phyloP scores from a whole-genome alignment of 2,329 filamentous ascomycete species.

The Cytospora piceae region DNA sequence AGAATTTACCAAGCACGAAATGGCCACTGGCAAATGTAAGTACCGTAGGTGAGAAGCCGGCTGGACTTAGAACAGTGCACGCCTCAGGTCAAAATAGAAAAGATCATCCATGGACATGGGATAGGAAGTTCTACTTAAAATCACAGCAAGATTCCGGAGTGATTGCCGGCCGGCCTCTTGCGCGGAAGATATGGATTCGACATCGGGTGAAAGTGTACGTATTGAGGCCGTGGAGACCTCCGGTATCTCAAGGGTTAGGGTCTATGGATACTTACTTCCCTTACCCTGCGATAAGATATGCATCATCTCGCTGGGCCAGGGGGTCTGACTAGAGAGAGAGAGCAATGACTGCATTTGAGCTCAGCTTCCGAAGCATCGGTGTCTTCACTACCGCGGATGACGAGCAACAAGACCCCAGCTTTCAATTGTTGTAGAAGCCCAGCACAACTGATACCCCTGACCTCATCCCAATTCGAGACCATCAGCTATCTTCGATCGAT shows the following conservation, averaged over 20 bases:
- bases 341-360: not conserved
- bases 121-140: not conserved
- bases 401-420: not conserved
- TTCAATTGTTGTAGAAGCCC: not conserved
- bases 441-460: not conserved
- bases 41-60: not conserved
- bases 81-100: not conserved
- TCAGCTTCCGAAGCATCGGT: not conserved
- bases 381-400: not conserved
- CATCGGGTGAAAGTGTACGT: not conserved
- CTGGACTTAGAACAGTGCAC: not conserved
- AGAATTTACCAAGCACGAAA: not conserved
- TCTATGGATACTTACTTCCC: too few species aligned
- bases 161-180: constrained; percentile 9
- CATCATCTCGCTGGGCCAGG: constrained; percentile 12
- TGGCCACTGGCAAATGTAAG: not conserved
- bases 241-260: constrained; percentile 3
- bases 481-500: not conserved
- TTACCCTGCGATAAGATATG: constrained; percentile 19
- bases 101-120: not conserved
- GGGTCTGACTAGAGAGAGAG: constrained; percentile 14
- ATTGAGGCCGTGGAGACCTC: constrained; percentile 1
- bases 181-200: not conserved
- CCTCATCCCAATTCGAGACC: not conserved
- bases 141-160: not conserved